Conservation (phyloP, 495 filamentous ascomycete genomes). For the Aspergillus diversus region DNA sequence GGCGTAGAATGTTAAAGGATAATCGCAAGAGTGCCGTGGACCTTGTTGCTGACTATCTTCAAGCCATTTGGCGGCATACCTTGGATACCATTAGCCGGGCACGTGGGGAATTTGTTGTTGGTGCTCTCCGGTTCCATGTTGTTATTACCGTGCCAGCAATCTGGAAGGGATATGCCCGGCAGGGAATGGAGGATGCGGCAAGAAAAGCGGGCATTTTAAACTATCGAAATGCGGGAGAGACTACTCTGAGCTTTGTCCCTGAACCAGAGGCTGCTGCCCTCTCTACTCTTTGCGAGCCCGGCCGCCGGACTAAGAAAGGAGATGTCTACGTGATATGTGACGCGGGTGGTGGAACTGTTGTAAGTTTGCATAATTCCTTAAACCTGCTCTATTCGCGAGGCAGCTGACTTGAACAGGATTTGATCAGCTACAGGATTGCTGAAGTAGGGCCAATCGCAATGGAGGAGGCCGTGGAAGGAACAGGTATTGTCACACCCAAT, state of each 20-base stretch:
- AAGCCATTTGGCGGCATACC: slow-evolving; percentile 10
- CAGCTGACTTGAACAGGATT: not conserved
- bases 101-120: slow-evolving; percentile 16
- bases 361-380: not conserved
- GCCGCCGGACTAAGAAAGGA: slow-evolving; percentile 6
- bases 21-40: slow-evolving; percentile 12
- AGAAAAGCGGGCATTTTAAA: slow-evolving; percentile 11
- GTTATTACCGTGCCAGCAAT: slow-evolving; percentile 17
- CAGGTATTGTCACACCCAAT: slow-evolving; percentile 1
- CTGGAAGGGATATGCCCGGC: slow-evolving; percentile 17
- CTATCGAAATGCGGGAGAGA: slow-evolving; percentile 10
- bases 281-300: slow-evolving; percentile 17
- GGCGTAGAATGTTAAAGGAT: slow-evolving; percentile 17
- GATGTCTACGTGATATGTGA: slow-evolving; percentile 19
- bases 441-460: slow-evolving; percentile 13
- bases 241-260: slow-evolving; percentile 14
- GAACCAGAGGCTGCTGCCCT: slow-evolving; percentile 15
- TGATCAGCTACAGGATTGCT: slow-evolving; percentile 16
- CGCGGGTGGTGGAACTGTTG: slow-evolving; percentile 17
- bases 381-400: too few relatives aligned
- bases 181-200: slow-evolving; percentile 18
- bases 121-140: slow-evolving; percentile 14
- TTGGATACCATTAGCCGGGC: slow-evolving; percentile 11
- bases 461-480: slow-evolving; percentile 17
- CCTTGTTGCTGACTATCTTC: slow-evolving; percentile 14